phyloP scores from a whole-genome alignment of 2,329 filamentous ascomycete species.

The Penicillium sp. region DNA sequence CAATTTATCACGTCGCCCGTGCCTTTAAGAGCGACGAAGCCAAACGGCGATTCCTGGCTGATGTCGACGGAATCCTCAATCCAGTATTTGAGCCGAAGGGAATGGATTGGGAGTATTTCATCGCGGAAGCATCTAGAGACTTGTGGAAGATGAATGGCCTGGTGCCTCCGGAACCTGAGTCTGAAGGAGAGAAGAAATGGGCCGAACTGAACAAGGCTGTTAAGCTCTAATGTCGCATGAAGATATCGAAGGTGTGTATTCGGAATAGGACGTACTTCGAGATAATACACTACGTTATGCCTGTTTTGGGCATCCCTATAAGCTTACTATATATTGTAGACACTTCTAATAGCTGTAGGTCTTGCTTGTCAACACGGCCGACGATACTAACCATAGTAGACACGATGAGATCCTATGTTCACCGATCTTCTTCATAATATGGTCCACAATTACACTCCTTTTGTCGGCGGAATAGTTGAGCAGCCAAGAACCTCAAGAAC shows the following conservation, averaged over 20 bases:
- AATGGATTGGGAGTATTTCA: constrained; percentile 12
- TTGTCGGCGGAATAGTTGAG: not conserved
- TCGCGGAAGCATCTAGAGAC: constrained; percentile 7
- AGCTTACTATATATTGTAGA: not conserved
- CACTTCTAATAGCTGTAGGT: not conserved
- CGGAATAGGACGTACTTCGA: not conserved
- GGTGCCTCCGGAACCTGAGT: not conserved
- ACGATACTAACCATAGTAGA: not conserved
- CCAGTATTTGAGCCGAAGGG: constrained; percentile 4
- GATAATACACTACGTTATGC: not conserved
- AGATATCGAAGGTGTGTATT: not conserved
- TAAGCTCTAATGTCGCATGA: not conserved
- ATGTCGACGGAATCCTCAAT: not conserved
- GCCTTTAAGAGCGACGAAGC: constrained; percentile 5
- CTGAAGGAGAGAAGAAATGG: constrained; percentile 2
- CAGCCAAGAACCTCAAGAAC: not conserved
- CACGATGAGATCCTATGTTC: not conserved
- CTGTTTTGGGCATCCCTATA: not conserved
- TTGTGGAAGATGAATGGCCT: constrained; percentile 13
- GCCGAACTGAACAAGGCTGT: not conserved
- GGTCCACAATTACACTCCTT: not conserved
- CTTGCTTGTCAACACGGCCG: not conserved
- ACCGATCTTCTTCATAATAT: not conserved
- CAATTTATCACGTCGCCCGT: constrained; percentile 6
- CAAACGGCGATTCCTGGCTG: not conserved